Evolutionary conservation across 2,329 filamentous ascomycete species (phyloP).

Genomic region (Colletotrichum magnum): DNA sequence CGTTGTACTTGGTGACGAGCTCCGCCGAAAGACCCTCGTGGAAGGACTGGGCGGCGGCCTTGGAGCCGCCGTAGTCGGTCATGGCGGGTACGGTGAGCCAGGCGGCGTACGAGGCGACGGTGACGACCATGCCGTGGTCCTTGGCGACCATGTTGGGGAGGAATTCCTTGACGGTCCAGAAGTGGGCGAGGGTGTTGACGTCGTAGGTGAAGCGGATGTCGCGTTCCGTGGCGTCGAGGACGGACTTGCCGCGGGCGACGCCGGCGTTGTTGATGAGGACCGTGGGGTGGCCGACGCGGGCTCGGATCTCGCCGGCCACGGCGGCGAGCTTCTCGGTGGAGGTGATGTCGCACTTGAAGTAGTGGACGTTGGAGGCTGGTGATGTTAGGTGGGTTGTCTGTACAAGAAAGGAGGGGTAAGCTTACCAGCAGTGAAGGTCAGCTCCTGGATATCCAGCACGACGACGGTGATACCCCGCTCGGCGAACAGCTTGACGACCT

Average conservation of each 20-base stretch:
- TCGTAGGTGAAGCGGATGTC: constrained; percentile 78
- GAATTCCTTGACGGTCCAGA: constrained; percentile 76
- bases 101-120: constrained; percentile 75
- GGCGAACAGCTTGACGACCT: constrained; percentile 75
- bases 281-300: constrained; percentile 73
- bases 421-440: constrained; percentile 67
- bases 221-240: constrained; percentile 70
- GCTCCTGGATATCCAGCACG: constrained; percentile 76
- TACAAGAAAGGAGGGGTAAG: not conserved
- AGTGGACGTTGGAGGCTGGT: constrained; percentile 69
- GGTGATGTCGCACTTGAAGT: constrained; percentile 80
- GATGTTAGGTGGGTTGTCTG: constrained; percentile 6
- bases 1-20: constrained; percentile 71
- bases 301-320: constrained; percentile 67
- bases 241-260: constrained; percentile 71
- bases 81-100: constrained; percentile 73
- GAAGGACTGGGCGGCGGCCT: constrained; percentile 76
- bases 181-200: constrained; percentile 79
- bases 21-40: constrained; percentile 76
- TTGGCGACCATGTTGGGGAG: constrained; percentile 73
- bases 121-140: constrained; percentile 82
- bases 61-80: constrained; percentile 77
- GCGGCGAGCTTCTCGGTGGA: constrained; percentile 66
- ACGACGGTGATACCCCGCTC: constrained; percentile 76
- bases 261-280: constrained; percentile 82